phyloP scores from a whole-genome alignment of 1,284 basidiomycete species.

The Fomitopsis betulina region DNA sequence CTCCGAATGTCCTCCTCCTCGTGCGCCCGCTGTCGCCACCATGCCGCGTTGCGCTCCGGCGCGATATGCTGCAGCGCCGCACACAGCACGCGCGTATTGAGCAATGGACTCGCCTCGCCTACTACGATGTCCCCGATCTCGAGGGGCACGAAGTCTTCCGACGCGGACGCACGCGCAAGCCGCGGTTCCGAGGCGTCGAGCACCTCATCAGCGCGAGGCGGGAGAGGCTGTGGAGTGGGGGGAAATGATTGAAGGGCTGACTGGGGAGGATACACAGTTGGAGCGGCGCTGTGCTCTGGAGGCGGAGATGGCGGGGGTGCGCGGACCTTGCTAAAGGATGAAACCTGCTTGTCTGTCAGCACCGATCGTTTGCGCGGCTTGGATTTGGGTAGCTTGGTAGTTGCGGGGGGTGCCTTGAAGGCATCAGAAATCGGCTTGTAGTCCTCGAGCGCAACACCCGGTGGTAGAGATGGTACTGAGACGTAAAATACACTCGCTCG shows the following conservation, averaged over 20 bases:
- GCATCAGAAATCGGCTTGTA: background rate
- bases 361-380: background rate
- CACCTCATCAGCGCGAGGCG: background rate
- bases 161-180: background rate
- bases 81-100: background rate
- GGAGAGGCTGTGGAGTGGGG: background rate
- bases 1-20: background rate
- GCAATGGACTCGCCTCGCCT: background rate
- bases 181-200: too few relatives aligned
- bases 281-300: background rate
- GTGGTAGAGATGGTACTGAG: slow-evolving; percentile 8
- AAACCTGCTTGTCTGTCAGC: background rate
- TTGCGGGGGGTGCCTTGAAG: background rate
- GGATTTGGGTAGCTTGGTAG: background rate
- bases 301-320: too few relatives aligned
- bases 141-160: background rate
- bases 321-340: background rate
- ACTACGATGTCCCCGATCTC: background rate
- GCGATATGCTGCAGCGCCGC: background rate
- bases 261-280: background rate
- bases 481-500: slow-evolving; percentile 2
- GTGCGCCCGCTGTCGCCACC: background rate
- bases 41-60: background rate
- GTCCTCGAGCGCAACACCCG: slow-evolving; percentile 1
- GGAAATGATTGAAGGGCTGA: background rate